These are phyloP conservation scores for Euphorbia corollata DNA, from an alignment of 441 rosid genomes.

Conservation along the genomic window DNA sequence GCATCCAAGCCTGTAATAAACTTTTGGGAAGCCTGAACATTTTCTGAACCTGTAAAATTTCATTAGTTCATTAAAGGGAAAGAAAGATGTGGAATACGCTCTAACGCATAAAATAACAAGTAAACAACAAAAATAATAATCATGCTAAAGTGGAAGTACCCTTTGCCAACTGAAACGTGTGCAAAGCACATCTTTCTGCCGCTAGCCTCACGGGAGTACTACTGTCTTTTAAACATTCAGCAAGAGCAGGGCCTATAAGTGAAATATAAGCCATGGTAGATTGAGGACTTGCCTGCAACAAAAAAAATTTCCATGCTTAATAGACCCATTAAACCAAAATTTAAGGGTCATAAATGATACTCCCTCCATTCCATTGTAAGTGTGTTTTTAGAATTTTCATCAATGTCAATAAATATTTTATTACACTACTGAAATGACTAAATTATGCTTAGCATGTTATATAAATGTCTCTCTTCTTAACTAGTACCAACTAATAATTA, in stretches of 20 bases:
- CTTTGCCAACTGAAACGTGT: conserved; percentile 73
- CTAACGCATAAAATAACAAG: background rate
- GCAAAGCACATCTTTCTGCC: conserved; percentile 89
- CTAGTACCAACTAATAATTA: no score
- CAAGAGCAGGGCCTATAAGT: conserved; percentile 72
- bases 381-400: no score
- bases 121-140: background rate
- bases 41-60: conserved; percentile 52
- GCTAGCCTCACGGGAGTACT: conserved; percentile 89
- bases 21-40: conserved; percentile 81
- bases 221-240: conserved; percentile 79
- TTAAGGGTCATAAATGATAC: background rate
- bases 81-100: background rate
- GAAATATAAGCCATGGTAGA: conserved; percentile 40
- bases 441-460: no score
- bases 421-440: no score
- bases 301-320: conserved; percentile 14
- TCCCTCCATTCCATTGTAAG: no score
- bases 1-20: conserved; percentile 96
- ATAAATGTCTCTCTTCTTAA: no score
- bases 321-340: background rate
- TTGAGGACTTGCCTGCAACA: conserved; percentile 57
- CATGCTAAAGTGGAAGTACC: conserved; percentile 34
- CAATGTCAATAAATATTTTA: no score
- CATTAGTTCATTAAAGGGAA: background rate